A percentile compares a stretch with the other conserved stretches of the same genome.
These are phyloP conservation scores for Xylaria longipes DNA, from an alignment of 495 filamentous ascomycete genomes.

Conservation along the genomic window DNA sequence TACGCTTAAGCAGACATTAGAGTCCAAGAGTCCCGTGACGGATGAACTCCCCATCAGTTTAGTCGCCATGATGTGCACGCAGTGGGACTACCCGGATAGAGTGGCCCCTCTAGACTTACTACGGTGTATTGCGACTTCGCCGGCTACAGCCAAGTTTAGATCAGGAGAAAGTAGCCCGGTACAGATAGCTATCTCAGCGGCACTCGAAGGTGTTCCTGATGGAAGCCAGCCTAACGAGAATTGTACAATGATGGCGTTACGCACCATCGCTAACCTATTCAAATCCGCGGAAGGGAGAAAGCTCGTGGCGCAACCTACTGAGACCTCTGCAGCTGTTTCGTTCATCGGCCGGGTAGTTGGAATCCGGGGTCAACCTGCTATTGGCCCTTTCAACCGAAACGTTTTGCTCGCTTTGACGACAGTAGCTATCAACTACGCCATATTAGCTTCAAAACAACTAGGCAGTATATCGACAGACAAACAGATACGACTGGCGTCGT, in stretches of 20 bases:
- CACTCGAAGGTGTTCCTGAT: conserved; percentile 44
- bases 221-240: conserved; percentile 60
- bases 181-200: conserved; percentile 60
- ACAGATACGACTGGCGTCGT: conserved; percentile 42
- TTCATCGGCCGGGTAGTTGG: conserved; percentile 51
- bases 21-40: conserved; percentile 48
- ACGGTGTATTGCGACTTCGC: conserved; percentile 74
- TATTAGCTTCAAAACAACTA: conserved; percentile 53
- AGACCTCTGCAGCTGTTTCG: conserved; percentile 49
- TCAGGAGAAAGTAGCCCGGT: conserved; percentile 56
- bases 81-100: conserved; percentile 78
- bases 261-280: conserved; percentile 88
- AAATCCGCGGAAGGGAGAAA: conserved; percentile 71
- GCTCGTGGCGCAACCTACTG: conserved; percentile 64
- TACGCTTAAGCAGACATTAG: conserved; percentile 62
- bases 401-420: conserved; percentile 82
- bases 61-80: conserved; percentile 69
- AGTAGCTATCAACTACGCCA: conserved; percentile 83
- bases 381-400: conserved; percentile 74
- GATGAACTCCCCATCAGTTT: conserved; percentile 58
- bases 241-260: conserved; percentile 84
- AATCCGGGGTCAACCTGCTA: conserved; percentile 54
- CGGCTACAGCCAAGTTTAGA: conserved; percentile 61
- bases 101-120: conserved; percentile 87
- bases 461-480: conserved; percentile 35